These are phyloP conservation scores for Aspergillus fumigatus DNA, from an alignment of 2,329 filamentous ascomycete genomes.

Conservation along the genomic window DNA sequence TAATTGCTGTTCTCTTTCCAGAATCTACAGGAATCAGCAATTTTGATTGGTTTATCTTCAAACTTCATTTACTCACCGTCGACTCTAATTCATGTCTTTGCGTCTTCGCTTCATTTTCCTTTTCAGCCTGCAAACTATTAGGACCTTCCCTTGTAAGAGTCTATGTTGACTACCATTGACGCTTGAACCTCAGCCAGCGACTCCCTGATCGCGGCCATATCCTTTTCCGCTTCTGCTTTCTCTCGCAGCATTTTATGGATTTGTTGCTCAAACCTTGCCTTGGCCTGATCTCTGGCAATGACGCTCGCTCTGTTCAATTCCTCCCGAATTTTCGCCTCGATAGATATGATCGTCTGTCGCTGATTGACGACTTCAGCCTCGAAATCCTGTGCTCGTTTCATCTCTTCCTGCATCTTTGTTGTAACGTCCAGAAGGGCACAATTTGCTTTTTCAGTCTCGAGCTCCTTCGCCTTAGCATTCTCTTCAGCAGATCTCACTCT, in stretches of 20 bases:
- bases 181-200: constrained; percentile 18
- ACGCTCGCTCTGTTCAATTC: constrained; percentile 29
- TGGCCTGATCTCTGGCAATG: constrained; percentile 23
- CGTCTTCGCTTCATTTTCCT: constrained; percentile 9
- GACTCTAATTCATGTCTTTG: constrained; percentile 9
- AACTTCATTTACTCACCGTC: constrained; percentile 14
- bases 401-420: constrained; percentile 12
- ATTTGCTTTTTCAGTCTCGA: constrained; percentile 14
- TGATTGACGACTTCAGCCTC: constrained; percentile 20
- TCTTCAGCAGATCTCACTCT: constrained; percentile 14
- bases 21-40: constrained; percentile 19
- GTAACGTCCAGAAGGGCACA: constrained; percentile 17
- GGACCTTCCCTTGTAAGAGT: background rate
- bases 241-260: constrained; percentile 22
- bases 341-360: constrained; percentile 14
- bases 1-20: constrained; percentile 17
- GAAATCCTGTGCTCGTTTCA: constrained; percentile 12
- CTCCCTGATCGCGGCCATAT: constrained; percentile 9
- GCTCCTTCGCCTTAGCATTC: constrained; percentile 16
- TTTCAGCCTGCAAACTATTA: constrained; percentile 19
- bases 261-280: constrained; percentile 26
- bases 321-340: constrained; percentile 25
- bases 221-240: constrained; percentile 21
- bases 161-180: constrained; percentile 20
- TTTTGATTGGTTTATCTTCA: too few species aligned